A percentile compares a stretch with the other conserved stretches of the same genome.
phyloP scores from a whole-genome alignment of 257 asterid genomes.

The Rubia yunnanensis region DNA sequence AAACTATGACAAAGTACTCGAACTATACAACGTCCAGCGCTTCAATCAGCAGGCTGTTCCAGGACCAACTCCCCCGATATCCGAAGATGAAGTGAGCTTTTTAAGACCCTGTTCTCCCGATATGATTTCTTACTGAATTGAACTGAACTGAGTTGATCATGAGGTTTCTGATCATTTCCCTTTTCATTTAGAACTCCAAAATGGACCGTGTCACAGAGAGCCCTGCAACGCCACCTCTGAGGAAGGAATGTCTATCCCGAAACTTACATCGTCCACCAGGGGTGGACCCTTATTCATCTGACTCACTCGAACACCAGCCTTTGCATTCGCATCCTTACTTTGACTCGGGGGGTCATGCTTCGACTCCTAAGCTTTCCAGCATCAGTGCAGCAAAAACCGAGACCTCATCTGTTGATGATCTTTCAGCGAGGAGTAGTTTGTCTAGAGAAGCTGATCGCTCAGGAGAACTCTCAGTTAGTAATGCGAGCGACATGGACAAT shows the following conservation, averaged over 20 bases:
- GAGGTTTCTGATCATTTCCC: background rate
- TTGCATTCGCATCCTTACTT: constrained; percentile 29
- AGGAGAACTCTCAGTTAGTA: constrained; percentile 83
- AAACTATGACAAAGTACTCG: constrained; percentile 80
- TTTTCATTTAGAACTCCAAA: constrained; percentile 48
- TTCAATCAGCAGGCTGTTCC: constrained; percentile 55
- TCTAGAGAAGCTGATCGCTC: constrained; percentile 77
- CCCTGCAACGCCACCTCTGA: constrained; percentile 66
- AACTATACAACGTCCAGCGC: constrained; percentile 75
- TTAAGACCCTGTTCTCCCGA: background rate
- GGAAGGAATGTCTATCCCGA: constrained; percentile 50
- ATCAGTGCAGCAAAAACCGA: constrained; percentile 65
- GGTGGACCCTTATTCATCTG: constrained; percentile 37
- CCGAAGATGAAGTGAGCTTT: constrained; percentile 66
- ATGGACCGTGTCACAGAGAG: constrained; percentile 55
- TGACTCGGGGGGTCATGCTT: constrained; percentile 47
- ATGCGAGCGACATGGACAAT: constrained; percentile 80
- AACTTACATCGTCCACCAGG: constrained; percentile 37
- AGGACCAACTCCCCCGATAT: constrained; percentile 46
- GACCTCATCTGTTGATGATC: constrained; percentile 59
- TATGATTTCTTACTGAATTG: background rate
- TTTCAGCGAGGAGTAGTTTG: constrained; percentile 67
- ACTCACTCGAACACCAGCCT: constrained; percentile 36
- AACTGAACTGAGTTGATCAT: background rate
- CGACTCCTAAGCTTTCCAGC: constrained; percentile 75